Evolutionary conservation across 2,329 filamentous ascomycete genomes (phyloP), one percentile per base, ranked within the genome.

Genomic region (Trichoderma sp.): DNA sequence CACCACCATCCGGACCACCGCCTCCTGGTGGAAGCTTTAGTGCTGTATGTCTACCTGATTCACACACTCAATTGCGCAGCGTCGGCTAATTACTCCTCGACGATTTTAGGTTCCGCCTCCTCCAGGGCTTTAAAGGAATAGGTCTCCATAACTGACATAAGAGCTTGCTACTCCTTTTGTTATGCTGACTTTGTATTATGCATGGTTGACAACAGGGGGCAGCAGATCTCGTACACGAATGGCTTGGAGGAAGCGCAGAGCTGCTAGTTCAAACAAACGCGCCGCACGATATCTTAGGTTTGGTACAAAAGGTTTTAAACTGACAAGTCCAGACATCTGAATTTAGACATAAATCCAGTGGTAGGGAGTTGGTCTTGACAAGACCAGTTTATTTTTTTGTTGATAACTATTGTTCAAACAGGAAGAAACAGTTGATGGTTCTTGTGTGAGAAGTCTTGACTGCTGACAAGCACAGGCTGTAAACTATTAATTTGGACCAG

Each of bases 11-110:
- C 6, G 85, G 85, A 52, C 80, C 81, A 8, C 83, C 86, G 24
- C 68, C 68, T n/a, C 68, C 68, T n/a, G 68, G 68, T 13, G 84
- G 85, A 68, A 81, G 83, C 60, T 93, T 92, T 76, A 88, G 86
- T 73, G 84, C 89, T 74, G 90, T 91, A 86, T 74, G 88, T 82
- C 6, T 18, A 56, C 16, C 34, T 49, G 26, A 18, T 21, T 10
- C 4, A 16, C 24, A 26, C 13, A 5, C 6, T 13, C 11, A 14
- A 13, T 18, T 30, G 5, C 14, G 26, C 18, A 28, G 26, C 34
- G n/a, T 14, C 28, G 7, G 13, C 34, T 60, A 16, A 58, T 43
- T 28, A 51, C 28, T 51, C 18, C 7, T 63, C 43, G 39, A 72
- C 77, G 66, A 75, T 52, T 26, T n/a, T 73, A 87, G 85, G 84